phyloP scores from a whole-genome alignment of 345 rosid genomes.

The Bruguiera gymnorhiza region DNA sequence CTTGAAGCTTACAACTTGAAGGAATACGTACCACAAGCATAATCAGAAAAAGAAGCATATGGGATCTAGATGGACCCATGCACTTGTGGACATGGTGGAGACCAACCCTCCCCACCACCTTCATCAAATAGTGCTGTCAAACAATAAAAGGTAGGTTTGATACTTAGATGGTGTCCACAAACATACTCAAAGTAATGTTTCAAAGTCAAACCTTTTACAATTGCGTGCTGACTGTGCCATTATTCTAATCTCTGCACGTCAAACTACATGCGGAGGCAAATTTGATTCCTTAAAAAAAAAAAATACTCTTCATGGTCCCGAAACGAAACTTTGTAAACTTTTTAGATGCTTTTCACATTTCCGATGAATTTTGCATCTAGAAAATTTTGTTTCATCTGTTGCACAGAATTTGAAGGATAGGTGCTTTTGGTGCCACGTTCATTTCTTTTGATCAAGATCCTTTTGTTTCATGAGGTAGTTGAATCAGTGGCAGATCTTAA shows the following conservation, averaged over 20 bases:
- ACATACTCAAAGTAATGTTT: not conserved
- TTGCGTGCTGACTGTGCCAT: slow-evolving; percentile 27
- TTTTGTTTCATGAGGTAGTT: not conserved
- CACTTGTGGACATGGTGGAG: not conserved
- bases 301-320: too few species aligned
- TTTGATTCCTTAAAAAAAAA: not conserved
- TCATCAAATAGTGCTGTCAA: slow-evolving; percentile 3
- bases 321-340: too few species aligned
- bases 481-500: not conserved
- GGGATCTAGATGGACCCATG: not conserved
- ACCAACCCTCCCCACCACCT: not conserved
- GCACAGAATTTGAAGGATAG: too few species aligned
- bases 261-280: slow-evolving; percentile 1
- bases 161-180: slow-evolving; percentile 14
- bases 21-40: too few species aligned
- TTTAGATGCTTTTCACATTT: too few species aligned
- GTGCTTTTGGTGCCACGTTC: too few species aligned
- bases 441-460: not conserved
- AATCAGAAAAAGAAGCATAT: not conserved
- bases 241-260: not conserved
- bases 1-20: too few species aligned
- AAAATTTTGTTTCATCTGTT: too few species aligned
- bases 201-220: slow-evolving; percentile 20
- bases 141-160: not conserved
- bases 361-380: too few species aligned